phyloP scores from a whole-genome alignment of 1,284 basidiomycete species.

The Ceratobasidium sp. region DNA sequence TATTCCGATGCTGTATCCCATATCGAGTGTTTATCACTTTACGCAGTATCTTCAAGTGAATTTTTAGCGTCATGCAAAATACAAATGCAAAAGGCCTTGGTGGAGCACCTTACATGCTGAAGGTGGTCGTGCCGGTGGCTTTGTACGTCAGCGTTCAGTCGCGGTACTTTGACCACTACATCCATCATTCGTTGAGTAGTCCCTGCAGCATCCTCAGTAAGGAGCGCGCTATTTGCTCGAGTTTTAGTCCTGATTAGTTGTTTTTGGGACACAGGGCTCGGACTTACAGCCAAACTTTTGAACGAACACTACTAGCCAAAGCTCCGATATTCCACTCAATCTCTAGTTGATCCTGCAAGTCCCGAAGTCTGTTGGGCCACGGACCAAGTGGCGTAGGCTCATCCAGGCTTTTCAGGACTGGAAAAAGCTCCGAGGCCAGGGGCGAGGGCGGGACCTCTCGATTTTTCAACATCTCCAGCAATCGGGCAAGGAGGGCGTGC shows the following conservation, averaged over 20 bases:
- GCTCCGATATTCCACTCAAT: neutral
- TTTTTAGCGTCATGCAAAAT: neutral
- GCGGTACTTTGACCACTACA: slow-evolving; percentile 26
- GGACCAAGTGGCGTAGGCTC: neutral
- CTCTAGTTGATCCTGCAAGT: neutral
- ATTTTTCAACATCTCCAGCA: slow-evolving; percentile 3
- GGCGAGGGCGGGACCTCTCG: slow-evolving; percentile 25
- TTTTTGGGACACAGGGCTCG: neutral
- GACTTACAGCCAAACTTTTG: slow-evolving; percentile 23
- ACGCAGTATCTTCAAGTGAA: slow-evolving; percentile 9
- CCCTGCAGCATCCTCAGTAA: neutral
- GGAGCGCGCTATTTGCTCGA: neutral
- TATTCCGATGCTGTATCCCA: slow-evolving; percentile 21
- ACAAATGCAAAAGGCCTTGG: neutral
- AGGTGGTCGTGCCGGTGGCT: slow-evolving; percentile 21
- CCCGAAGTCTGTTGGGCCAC: slow-evolving; percentile 1
- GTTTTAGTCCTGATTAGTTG: neutral
- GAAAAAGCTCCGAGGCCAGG: neutral
- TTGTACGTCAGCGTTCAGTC: slow-evolving; percentile 7
- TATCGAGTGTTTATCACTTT: slow-evolving; percentile 1
- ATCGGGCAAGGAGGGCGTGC: neutral
- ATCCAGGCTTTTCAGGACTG: neutral
- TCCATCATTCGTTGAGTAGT: neutral
- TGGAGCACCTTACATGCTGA: neutral
- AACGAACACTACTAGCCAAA: slow-evolving; percentile 4